Evolutionary conservation across 164 flowering plant species (phyloP).

Genomic region (Dillenia suffruticosa): DNA sequence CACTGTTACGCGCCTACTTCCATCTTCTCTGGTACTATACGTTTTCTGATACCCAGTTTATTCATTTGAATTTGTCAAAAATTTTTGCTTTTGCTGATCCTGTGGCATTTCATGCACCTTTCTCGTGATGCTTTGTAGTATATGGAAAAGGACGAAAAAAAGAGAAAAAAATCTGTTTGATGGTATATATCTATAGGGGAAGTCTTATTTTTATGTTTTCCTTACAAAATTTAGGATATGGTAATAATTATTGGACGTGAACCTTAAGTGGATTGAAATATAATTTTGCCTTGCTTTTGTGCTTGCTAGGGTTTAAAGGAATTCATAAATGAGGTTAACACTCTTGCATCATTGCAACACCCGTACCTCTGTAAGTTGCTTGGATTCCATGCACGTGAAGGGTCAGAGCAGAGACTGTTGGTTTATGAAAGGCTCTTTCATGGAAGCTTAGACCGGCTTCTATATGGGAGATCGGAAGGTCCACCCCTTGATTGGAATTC

Average conservation of each 20-base stretch:
- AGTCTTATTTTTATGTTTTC: background rate
- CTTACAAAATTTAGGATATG: background rate
- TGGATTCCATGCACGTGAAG: constrained; percentile 92
- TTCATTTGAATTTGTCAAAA: no score
- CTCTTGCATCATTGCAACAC: constrained; percentile 80
- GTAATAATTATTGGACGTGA: no score
- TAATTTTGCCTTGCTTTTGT: constrained; percentile 3
- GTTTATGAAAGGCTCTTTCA: constrained; percentile 88
- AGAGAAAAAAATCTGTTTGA: no score
- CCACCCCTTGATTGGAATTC: constrained; percentile 90
- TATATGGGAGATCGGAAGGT: constrained; percentile 82
- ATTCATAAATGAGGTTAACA: constrained; percentile 67
- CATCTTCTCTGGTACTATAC: constrained; percentile 60
- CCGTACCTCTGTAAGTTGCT: constrained; percentile 87
- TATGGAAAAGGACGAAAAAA: no score
- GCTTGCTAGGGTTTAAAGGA: constrained; percentile 62
- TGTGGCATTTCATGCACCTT: no score
- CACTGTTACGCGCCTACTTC: constrained; percentile 78
- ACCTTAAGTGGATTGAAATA: no score
- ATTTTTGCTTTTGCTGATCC: no score
- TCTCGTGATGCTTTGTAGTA: no score
- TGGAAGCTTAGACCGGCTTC: constrained; percentile 84
- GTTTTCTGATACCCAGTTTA: background rate
- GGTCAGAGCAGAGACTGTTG: constrained; percentile 76
- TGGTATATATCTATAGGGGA: no score